Conservation (phyloP, 192 early-diverging fungal genomes). For the Gamsiella multidivaricata region DNA sequence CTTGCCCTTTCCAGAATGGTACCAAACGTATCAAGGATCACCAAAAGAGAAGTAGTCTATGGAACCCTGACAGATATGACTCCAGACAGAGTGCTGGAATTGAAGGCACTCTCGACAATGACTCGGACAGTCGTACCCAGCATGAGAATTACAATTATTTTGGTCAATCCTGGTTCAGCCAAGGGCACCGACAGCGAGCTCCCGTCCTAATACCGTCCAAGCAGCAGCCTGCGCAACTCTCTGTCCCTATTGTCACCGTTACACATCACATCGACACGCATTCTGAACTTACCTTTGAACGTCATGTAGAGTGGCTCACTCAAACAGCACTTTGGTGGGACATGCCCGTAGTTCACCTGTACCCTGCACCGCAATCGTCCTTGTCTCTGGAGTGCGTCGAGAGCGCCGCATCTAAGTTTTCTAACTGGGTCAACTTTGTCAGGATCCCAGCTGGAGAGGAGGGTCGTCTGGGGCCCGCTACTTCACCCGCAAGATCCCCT, state of each 20-base stretch:
- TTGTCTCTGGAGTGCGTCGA: constrained; percentile 23
- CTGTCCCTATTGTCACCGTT: constrained; percentile 31
- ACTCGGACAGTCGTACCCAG: neutral
- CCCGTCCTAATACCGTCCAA: neutral
- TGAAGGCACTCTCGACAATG: neutral
- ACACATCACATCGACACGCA: constrained; percentile 44
- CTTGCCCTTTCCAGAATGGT: too few species aligned
- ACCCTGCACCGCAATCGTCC: constrained; percentile 22
- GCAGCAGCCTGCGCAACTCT: neutral
- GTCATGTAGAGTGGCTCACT: constrained; percentile 50
- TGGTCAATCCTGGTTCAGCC: constrained; percentile 22
- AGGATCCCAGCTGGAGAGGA: constrained; percentile 32
- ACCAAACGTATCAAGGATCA: constrained; percentile 6
- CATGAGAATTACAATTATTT: constrained; percentile 18
- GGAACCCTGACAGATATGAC: neutral
- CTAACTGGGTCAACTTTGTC: constrained; percentile 53
- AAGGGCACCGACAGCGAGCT: neutral
- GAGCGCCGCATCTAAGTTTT: constrained; percentile 32
- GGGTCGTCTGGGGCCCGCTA: constrained; percentile 11
- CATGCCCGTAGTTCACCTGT: constrained; percentile 48
- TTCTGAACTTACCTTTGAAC: constrained; percentile 46
- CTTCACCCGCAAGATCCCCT: constrained; percentile 9
- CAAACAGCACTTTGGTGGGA: constrained; percentile 54
- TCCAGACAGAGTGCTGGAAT: neutral
- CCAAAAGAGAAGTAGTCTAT: constrained; percentile 6